Conservation (phyloP, 495 filamentous ascomycete genomes). For the Penicillium manginii region DNA sequence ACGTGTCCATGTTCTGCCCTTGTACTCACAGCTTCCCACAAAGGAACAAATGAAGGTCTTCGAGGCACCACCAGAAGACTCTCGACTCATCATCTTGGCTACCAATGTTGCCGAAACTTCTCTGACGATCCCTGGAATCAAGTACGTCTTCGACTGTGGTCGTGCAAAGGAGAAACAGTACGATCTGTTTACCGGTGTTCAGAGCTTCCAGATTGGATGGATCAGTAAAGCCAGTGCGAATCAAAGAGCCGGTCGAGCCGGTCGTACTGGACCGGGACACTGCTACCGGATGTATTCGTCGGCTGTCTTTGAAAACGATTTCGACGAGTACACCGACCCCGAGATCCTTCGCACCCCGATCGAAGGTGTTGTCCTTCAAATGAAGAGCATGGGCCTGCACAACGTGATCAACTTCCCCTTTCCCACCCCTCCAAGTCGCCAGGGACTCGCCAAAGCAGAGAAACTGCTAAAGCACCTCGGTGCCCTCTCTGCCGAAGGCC, state of each 20-base stretch:
- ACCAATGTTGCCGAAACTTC: constrained; percentile 98
- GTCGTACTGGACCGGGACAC: constrained; percentile 93
- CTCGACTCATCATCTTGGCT: constrained; percentile 85
- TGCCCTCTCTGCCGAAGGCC: constrained; percentile 67
- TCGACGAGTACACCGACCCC: constrained; percentile 81
- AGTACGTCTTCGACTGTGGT: constrained; percentile 95
- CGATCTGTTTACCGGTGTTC: constrained; percentile 81
- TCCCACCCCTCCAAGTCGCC: constrained; percentile 83
- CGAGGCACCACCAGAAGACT: constrained; percentile 79
- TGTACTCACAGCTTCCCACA: constrained; percentile 94
- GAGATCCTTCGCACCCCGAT: constrained; percentile 93
- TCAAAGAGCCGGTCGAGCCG: constrained; percentile 92
- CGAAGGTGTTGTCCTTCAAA: constrained; percentile 88
- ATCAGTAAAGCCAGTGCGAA: constrained; percentile 96
- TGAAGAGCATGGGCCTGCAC: constrained; percentile 93
- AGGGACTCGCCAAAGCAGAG: constrained; percentile 82
- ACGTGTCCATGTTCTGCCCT: constrained; percentile 80
- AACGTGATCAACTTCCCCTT: constrained; percentile 97
- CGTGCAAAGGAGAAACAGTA: constrained; percentile 90
- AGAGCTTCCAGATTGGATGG: constrained; percentile 94
- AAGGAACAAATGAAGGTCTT: constrained; percentile 95
- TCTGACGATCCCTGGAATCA: constrained; percentile 93
- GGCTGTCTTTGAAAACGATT: constrained; percentile 90
- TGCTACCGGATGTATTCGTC: constrained; percentile 94
- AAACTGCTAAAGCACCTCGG: constrained; percentile 77